Base-by-base conservation (phyloP, 2,329 filamentous ascomycete genomes). In the Aulographum hederae region DNA sequence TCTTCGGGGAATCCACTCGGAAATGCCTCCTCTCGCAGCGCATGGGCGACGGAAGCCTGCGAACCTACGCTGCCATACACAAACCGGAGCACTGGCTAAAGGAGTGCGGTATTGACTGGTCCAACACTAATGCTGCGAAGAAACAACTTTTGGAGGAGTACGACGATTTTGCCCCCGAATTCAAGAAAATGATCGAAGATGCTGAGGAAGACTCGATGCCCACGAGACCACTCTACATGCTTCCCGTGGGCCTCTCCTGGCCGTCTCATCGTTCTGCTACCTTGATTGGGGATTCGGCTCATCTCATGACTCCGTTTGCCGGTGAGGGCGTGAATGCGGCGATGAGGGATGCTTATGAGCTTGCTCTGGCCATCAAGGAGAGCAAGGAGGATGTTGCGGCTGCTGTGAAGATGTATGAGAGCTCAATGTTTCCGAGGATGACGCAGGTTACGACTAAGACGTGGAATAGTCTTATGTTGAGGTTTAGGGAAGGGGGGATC, bases 281-380 rank as follows among this genome's bases (percentile, higher is more conserved):
- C 0, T 42, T 71, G 11, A 53, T 73, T 17, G 70, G 70, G 4
- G 68, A 74, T 39, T 64, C 69, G 1, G 69, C 69, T 5, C 68
- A 74, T 45, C 41, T 71, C 15, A 69, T 70, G 65, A 60, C 61
- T 1, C 64, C 65, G 0, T 68, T 63, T 38, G 63, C 62, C 2
- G 69, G 69, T 4, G 67, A 69, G 35, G 69, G 69, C 2, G 67
- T 72, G 17, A 73, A 74, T 41, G 50, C 61, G 14, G 67, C 58
- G 2, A 57, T 75, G 44, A 54, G 60, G 29, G 69, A 74, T 43
- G 60, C 67, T 5, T 44, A 63, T 37, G 46, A 57, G 15, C 52
- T 74, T 14, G 61, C 59, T 3, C 17, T 5, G n/a, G 18, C 14
- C 3, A 36, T 36, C 8, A 25, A 14, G 11, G 20, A 26, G 4